A percentile compares a stretch with the other conserved stretches of the same genome.
Evolutionary conservation across 371 early-diverging fungal species (phyloP).

Genomic region (Zopfochytrium polystomum): DNA sequence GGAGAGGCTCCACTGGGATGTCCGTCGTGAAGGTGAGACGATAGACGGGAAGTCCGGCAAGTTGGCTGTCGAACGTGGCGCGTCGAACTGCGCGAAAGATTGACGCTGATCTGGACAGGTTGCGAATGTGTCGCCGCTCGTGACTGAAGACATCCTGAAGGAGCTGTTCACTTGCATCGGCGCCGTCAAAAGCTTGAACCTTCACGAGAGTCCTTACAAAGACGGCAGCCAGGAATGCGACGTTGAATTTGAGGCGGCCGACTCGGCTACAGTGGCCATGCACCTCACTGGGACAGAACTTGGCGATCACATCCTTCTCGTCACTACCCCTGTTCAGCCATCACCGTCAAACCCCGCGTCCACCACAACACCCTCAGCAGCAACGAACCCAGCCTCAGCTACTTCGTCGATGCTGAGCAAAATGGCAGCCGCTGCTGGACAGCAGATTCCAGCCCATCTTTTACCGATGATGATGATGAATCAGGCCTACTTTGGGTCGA

Average conservation of each 20-base stretch:
- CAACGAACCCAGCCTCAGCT: background rate
- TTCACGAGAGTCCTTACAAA: slow-evolving; percentile 47
- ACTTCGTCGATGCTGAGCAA: too few relatives aligned
- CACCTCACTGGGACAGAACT: slow-evolving; percentile 65
- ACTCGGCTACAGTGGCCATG: slow-evolving; percentile 51
- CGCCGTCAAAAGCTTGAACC: slow-evolving; percentile 43
- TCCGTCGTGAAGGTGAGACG: too few relatives aligned
- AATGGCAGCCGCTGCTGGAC: too few relatives aligned
- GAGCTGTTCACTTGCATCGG: slow-evolving; percentile 55
- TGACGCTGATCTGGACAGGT: slow-evolving; percentile 33
- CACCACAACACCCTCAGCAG: slow-evolving; percentile 5
- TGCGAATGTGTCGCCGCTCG: slow-evolving; percentile 53
- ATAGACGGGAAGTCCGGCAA: too few relatives aligned
- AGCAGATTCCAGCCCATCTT: background rate
- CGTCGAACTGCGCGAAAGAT: too few relatives aligned
- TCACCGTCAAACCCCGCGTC: slow-evolving; percentile 5
- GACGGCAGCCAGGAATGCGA: slow-evolving; percentile 55
- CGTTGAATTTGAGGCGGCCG: slow-evolving; percentile 53
- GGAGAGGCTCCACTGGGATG: too few relatives aligned
- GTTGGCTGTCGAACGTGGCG: too few relatives aligned
- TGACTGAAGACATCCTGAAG: slow-evolving; percentile 49
- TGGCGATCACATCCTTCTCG: slow-evolving; percentile 47
- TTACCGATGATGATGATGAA: background rate
- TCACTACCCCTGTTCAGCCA: slow-evolving; percentile 5
- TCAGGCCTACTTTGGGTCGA: background rate